Base-by-base conservation (phyloP, 1,139 yeast species). In the Geotrichum cucujoidarum region DNA sequence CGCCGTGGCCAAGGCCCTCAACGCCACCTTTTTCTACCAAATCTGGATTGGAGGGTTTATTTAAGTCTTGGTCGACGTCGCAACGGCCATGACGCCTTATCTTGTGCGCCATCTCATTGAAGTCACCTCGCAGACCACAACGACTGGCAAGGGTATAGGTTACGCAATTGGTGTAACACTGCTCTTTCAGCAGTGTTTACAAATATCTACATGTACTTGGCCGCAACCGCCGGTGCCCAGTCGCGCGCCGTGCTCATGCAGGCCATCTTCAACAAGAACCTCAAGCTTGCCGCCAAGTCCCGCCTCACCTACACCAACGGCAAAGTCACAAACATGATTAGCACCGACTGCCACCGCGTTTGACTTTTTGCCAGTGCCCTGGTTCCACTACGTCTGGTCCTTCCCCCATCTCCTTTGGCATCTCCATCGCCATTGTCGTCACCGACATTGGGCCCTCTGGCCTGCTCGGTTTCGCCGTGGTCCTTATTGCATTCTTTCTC, bases 291-390 rank as follows among this genome's bases (percentile, higher is more conserved):
- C 54, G 76, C 80, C n/a, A 71, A 73, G 50, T 76, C 92, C 2
- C 74, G 76, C 48, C 77, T 77, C 57, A 69, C 72, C 50, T 85
- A 67, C 60, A 78, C 94, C 0, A 71, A 77, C 21, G 85, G 94
- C 51, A 77, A 75, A 54, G 74, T 88, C 49, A 85, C 95, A 1
- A 81, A 86, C 13, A 66, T 86, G 60, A 75, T 87, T 66, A 83
- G 92, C 13, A 81, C 94, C 1, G 95, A 87, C 62, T 72, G 88
- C 49, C 78, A 90, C 24, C 77, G 95, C 60, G 75, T 88, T 35
- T n/a, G n/a, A 95, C 87, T 61, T 76, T 85, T 60, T 92, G 94
- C 4, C 63, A 80, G 30, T 78, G 81, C n/a, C n/a, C 7, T 83
- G 83, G 66, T 83, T 81, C 57, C 87, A 89, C 2, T 77, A 80